These are phyloP conservation scores for Casuarina glauca DNA, from an alignment of 306 rosid genomes.

Conservation along the genomic window DNA sequence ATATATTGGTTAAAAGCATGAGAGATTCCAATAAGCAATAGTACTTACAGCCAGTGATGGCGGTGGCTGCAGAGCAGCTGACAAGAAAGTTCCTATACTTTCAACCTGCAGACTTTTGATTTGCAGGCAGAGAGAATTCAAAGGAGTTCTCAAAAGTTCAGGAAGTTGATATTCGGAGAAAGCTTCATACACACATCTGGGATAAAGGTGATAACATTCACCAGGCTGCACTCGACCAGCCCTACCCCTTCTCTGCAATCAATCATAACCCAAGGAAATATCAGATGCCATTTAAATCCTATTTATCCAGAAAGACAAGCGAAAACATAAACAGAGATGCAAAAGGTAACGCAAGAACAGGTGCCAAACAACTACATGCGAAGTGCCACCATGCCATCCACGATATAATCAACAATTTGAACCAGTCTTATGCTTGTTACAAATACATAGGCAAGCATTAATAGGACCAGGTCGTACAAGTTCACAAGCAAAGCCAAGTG, in stretches of 20 bases:
- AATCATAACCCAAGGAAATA: constrained; percentile 26
- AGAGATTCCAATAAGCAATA: constrained; percentile 7
- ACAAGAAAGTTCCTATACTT: constrained; percentile 90
- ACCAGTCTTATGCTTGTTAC: constrained; percentile 13
- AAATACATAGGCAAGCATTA: constrained; percentile 4
- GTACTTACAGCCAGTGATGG: constrained; percentile 72
- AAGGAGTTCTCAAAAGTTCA: constrained; percentile 92
- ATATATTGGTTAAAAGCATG: background rate
- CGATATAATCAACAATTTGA: constrained; percentile 11
- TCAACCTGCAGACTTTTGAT: constrained; percentile 94
- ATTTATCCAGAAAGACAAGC: constrained; percentile 3
- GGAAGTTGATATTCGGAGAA: constrained; percentile 97
- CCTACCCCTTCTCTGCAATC: constrained; percentile 91
- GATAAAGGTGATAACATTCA: constrained; percentile 93
- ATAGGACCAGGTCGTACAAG: background rate
- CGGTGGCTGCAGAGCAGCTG: constrained; percentile 94
- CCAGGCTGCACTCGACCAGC: constrained; percentile 99
- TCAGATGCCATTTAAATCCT: constrained; percentile 21
- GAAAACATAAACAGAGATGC: constrained; percentile 7
- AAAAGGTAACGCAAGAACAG: constrained; percentile 18
- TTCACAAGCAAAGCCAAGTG: background rate
- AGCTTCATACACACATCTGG: constrained; percentile 80
- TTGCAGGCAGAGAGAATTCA: constrained; percentile 97
- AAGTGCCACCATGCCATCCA: background rate
- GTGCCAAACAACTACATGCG: background rate